Base-by-base conservation (phyloP, 2,329 filamentous ascomycete genomes). In the Pseudocercospora eumusae region DNA sequence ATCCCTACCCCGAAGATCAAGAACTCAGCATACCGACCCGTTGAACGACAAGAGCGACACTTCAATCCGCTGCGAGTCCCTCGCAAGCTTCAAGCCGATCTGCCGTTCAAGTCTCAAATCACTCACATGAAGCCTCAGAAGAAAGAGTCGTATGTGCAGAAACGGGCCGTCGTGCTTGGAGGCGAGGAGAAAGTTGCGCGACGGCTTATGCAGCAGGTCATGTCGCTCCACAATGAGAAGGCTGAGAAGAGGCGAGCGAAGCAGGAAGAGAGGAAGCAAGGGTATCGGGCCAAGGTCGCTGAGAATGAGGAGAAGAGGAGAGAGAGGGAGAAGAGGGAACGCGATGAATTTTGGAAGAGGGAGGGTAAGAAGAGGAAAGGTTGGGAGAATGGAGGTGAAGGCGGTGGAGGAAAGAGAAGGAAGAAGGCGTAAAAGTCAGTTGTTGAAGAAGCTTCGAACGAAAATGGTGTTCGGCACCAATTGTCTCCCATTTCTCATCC, bases 61-160 rank as follows among this genome's bases (percentile, higher is more conserved):
- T 83, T 83, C 75, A 83, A 83, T 70, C 80, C 88, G 3, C 83
- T 93, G 21, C 83, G 84, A 64, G 88, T 96, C n/a, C 91, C 91
- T 2, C 85, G 88, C 60, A 88, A 89, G 66, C 83, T 96, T 28
- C 92, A 92, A 56, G 88, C 92, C 13, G 86, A 91, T 5, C 85
- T 99, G 9, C 95, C 95, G 4, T 99, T 90, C 86, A 93, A 93
- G 75, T 93, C 90, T 11, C 95, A 99, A 76, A 93, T 96, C 72
- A 85, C 89, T 21, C 81, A 87, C 74, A 93, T 90, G 80, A 89
- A 89, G 78, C 87, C 89, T 64, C 91, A 93, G 80, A 87, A 86
- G 75, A 88, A 87, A 71, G 79, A 88, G 73, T 96, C 93, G 21
- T 99, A 99, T 76, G 83, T 96, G 83, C 92, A 96, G 81, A 97